phyloP scores from a whole-genome alignment of 1,284 basidiomycete species.

The Schizopora paradoxa region DNA sequence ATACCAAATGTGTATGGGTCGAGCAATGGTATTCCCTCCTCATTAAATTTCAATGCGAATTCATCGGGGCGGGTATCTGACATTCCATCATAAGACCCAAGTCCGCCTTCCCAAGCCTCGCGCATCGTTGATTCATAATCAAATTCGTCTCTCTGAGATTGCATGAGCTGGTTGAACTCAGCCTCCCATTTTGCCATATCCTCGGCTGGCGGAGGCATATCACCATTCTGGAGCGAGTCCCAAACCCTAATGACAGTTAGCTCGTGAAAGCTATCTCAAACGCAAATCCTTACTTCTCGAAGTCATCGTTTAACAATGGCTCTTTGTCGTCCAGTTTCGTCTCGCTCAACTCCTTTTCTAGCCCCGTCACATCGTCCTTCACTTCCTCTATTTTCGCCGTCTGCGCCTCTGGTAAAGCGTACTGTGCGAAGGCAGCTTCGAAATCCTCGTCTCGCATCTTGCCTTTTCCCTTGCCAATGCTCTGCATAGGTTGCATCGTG shows the following conservation, averaged over 20 bases:
- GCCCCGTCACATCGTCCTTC: conserved; percentile 34
- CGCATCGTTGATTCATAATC: conserved; percentile 60
- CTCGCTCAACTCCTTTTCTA: conserved; percentile 38
- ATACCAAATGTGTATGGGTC: conserved; percentile 72
- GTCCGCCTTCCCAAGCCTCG: conserved; percentile 53
- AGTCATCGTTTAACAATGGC: neutral
- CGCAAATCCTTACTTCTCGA: conserved; percentile 16
- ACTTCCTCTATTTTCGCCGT: conserved; percentile 53
- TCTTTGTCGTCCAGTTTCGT: conserved; percentile 29
- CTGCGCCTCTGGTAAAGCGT: conserved; percentile 38
- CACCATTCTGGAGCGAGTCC: conserved; percentile 54
- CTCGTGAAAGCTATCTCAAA: conserved; percentile 14
- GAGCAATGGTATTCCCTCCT: conserved; percentile 68
- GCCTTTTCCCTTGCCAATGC: conserved; percentile 57
- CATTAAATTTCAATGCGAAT: conserved; percentile 50
- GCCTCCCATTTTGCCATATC: conserved; percentile 85
- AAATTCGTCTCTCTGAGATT: conserved; percentile 54
- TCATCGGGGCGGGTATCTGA: conserved; percentile 29
- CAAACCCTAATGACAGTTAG: conserved; percentile 41
- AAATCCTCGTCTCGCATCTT: conserved; percentile 74
- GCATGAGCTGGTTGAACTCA: conserved; percentile 80
- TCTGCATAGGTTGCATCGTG: conserved; percentile 25
- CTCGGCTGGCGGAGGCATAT: conserved; percentile 49
- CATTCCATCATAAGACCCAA: conserved; percentile 39
- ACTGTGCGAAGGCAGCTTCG: conserved; percentile 68